These are phyloP conservation scores for Boletus rex-veris DNA, from an alignment of 768 basidiomycete genomes.

Conservation along the genomic window DNA sequence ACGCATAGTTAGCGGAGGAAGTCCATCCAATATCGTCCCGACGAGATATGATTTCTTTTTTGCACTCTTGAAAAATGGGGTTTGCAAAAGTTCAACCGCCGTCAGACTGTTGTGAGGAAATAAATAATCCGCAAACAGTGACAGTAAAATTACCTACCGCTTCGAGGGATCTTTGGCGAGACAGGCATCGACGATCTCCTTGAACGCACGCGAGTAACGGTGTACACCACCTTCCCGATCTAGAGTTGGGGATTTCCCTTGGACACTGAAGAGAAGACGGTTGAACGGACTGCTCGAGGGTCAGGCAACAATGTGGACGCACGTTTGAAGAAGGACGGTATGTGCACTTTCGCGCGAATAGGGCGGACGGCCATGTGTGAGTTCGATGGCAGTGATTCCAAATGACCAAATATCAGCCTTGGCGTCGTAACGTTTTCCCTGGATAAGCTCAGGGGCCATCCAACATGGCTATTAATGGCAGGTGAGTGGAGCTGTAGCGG, in stretches of 20 bases:
- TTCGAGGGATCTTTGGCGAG: slow-evolving; percentile 79
- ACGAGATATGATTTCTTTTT: slow-evolving; percentile 81
- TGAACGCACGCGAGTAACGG: slow-evolving; percentile 78
- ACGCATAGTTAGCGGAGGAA: slow-evolving; percentile 69
- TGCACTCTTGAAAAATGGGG: slow-evolving; percentile 72
- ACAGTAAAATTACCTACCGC: slow-evolving; percentile 42
- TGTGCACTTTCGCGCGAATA: slow-evolving; percentile 71
- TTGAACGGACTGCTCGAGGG: background rate
- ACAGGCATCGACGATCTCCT: slow-evolving; percentile 80
- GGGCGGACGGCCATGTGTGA: slow-evolving; percentile 87
- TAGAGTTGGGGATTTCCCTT: slow-evolving; percentile 74
- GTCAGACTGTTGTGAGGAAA: slow-evolving; percentile 54
- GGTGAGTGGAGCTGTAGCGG: background rate
- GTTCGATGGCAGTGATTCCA: slow-evolving; percentile 90
- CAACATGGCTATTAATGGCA: slow-evolving; percentile 64
- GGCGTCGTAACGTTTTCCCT: slow-evolving; percentile 78
- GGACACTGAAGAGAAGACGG: slow-evolving; percentile 45
- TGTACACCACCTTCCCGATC: slow-evolving; percentile 67
- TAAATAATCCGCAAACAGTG: background rate
- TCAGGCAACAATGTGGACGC: slow-evolving; percentile 18
- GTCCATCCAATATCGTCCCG: slow-evolving; percentile 64
- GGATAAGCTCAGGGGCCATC: slow-evolving; percentile 96
- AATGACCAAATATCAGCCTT: slow-evolving; percentile 96
- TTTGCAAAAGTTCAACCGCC: slow-evolving; percentile 71
- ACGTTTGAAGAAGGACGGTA: slow-evolving; percentile 74